Conservation (phyloP, 225 moss, liverwort and hornwort species). For the Climacium dendroides region DNA sequence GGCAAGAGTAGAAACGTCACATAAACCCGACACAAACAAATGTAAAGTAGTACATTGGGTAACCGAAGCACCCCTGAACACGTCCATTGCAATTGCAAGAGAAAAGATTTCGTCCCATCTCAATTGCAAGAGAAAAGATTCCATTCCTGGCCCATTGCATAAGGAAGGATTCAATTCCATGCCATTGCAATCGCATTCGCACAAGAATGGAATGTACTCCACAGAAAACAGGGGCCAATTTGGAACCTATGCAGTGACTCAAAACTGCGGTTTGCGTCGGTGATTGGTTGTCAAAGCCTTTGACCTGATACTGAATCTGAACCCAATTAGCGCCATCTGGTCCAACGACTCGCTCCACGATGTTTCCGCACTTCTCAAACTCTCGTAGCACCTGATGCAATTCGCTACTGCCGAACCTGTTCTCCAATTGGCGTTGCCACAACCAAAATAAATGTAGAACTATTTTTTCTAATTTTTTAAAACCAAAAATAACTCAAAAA, state of each 20-base stretch:
- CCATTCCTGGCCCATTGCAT: neutral
- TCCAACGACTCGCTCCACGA: constrained; percentile 19
- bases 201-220: neutral
- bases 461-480: too few species aligned
- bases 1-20: neutral
- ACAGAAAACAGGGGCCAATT: neutral
- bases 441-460: too few species aligned
- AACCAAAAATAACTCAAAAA: too few species aligned
- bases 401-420: constrained; percentile 14
- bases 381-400: constrained; percentile 21
- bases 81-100: neutral
- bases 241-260: neutral
- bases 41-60: neutral
- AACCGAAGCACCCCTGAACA: neutral
- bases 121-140: neutral
- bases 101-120: neutral
- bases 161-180: neutral
- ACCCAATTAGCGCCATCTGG: constrained; percentile 39
- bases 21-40: neutral
- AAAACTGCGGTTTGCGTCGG: neutral
- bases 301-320: constrained; percentile 41
- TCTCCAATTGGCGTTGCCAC: neutral
- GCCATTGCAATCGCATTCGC: neutral
- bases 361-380: constrained; percentile 45
- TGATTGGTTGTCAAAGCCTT: neutral